A percentile compares a stretch with the other conserved stretches of the same genome.
phyloP scores from a whole-genome alignment of 192 early-diverging fungal genomes.

The Podila minutissima region DNA sequence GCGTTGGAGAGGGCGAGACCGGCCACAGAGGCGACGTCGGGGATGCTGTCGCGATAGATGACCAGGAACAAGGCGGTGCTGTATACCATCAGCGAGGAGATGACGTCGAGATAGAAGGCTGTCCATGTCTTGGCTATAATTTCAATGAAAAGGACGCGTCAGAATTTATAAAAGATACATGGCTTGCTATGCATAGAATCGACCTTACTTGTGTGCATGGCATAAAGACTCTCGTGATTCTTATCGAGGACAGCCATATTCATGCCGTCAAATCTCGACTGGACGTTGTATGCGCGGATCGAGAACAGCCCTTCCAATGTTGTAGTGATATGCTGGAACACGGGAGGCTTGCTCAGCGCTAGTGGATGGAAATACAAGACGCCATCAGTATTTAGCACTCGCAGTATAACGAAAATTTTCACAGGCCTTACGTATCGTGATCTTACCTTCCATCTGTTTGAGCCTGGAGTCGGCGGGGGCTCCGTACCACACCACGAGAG shows the following conservation, averaged over 20 bases:
- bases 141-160: background rate
- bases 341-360: slow-evolving; percentile 39
- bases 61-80: slow-evolving; percentile 67
- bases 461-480: slow-evolving; percentile 18
- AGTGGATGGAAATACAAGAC: background rate
- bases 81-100: slow-evolving; percentile 67
- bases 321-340: slow-evolving; percentile 53
- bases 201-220: slow-evolving; percentile 55
- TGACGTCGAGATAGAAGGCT: slow-evolving; percentile 67
- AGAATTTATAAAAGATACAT: slow-evolving; percentile 23
- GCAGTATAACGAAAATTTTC: no score
- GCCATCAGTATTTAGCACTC: background rate
- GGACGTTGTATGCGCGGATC: slow-evolving; percentile 72
- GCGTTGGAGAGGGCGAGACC: slow-evolving; percentile 44
- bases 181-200: slow-evolving; percentile 48
- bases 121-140: slow-evolving; percentile 57
- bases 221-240: slow-evolving; percentile 51
- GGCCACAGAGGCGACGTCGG: slow-evolving; percentile 17
- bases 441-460: slow-evolving; percentile 38
- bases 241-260: slow-evolving; percentile 67
- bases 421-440: no score
- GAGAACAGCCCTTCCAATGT: slow-evolving; percentile 77
- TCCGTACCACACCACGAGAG: slow-evolving; percentile 21
- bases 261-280: slow-evolving; percentile 60
- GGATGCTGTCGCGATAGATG: slow-evolving; percentile 30